Evolutionary conservation across 306 rosid species (phyloP).

Genomic region (Prunus davidiana): DNA sequence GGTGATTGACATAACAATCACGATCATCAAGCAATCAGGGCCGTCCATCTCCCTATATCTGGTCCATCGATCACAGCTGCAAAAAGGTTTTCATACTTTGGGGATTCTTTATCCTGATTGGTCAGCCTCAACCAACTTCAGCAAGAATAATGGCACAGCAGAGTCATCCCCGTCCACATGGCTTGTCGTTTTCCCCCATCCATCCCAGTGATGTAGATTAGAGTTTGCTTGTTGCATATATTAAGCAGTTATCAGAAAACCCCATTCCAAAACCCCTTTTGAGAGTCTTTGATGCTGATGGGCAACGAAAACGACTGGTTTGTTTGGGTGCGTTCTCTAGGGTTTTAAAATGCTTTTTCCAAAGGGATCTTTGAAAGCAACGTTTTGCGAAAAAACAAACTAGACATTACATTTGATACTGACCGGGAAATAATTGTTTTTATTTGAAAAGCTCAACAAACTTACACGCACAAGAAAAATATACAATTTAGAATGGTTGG

Average conservation of each 20-base stretch:
- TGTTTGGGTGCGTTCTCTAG: constrained; percentile 33
- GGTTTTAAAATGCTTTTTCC: constrained; percentile 19
- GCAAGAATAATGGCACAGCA: constrained; percentile 19
- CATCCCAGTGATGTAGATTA: constrained; percentile 27
- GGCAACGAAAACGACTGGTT: constrained; percentile 41
- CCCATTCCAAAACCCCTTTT: constrained; percentile 45
- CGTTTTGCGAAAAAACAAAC: constrained; percentile 31
- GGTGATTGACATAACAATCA: background rate
- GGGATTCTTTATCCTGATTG: constrained; percentile 14
- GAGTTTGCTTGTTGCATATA: constrained; percentile 7
- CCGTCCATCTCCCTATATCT: constrained; percentile 4
- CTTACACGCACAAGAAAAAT: background rate
- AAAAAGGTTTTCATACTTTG: background rate
- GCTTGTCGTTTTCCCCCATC: constrained; percentile 42
- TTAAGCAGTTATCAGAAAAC: constrained; percentile 33
- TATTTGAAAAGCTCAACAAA: constrained; percentile 12
- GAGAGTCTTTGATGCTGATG: constrained; percentile 53
- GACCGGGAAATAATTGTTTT: constrained; percentile 29
- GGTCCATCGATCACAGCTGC: background rate
- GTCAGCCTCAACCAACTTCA: constrained; percentile 18
- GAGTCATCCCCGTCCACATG: constrained; percentile 47
- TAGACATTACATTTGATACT: constrained; percentile 15
- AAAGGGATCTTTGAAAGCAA: constrained; percentile 47
- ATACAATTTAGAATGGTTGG: constrained; percentile 3
- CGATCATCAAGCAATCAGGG: background rate